These are phyloP conservation scores for Barnettozyma sp. DNA, from an alignment of 805 yeast species.

Conservation along the genomic window DNA sequence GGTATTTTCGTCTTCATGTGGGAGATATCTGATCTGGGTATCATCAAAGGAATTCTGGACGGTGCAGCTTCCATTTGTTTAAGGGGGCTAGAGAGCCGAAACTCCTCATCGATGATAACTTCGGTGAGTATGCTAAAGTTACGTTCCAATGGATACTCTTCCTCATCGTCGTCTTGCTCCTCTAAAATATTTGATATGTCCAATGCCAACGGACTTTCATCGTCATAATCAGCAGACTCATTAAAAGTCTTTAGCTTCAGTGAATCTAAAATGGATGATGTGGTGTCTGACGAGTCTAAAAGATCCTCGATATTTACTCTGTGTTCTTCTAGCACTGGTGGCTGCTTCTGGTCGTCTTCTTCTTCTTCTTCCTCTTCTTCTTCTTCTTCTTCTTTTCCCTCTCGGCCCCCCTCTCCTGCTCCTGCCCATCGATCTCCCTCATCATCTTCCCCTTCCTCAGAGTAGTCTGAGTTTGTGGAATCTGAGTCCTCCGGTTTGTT, in stretches of 20 bases:
- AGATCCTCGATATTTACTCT: constrained; percentile 10
- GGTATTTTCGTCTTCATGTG: constrained; percentile 14
- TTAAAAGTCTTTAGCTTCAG: constrained; percentile 9
- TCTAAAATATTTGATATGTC: background rate
- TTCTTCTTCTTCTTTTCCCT: too few relatives aligned
- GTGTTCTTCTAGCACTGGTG: too few relatives aligned
- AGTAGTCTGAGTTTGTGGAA: background rate
- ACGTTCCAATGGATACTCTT: constrained; percentile 8
- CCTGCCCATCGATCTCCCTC: too few relatives aligned
- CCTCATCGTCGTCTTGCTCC: constrained; percentile 8
- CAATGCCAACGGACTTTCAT: background rate
- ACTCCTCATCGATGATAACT: constrained; percentile 6
- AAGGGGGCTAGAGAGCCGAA: constrained; percentile 6
- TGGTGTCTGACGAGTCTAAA: constrained; percentile 16
- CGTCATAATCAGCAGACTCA: background rate
- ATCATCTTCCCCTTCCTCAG: constrained; percentile 10
- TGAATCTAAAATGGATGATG: constrained; percentile 9
- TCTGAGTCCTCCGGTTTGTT: constrained; percentile 3
- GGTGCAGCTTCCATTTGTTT: background rate
- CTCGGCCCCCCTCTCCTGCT: too few relatives aligned
- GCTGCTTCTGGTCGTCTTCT: too few relatives aligned
- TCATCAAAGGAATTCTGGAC: constrained; percentile 2
- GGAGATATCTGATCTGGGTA: background rate
- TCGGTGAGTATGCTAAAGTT: constrained; percentile 3
- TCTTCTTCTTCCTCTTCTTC: too few relatives aligned